A percentile compares a stretch with the other conserved stretches of the same genome.
These are phyloP conservation scores for Penicillium angulare DNA, from an alignment of 495 filamentous ascomycete genomes.

Conservation along the genomic window DNA sequence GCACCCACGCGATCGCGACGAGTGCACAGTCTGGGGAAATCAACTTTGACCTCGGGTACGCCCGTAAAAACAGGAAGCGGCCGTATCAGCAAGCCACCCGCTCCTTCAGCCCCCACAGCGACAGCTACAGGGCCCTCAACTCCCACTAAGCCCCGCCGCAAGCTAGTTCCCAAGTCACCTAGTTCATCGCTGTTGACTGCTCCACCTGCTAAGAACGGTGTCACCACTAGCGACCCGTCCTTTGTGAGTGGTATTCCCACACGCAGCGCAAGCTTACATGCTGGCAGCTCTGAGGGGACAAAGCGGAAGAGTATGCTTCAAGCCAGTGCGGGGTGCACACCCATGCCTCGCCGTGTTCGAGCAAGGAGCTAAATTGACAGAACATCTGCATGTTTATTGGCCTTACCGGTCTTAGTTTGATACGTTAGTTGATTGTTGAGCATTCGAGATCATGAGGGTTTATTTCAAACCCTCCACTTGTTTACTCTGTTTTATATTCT, in stretches of 20 bases:
- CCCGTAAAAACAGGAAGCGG: constrained; percentile 24
- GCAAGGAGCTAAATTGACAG: constrained; percentile 21
- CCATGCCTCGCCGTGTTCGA: constrained; percentile 40
- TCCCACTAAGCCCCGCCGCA: constrained; percentile 37
- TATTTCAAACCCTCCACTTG: too few species aligned
- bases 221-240: constrained; percentile 6
- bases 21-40: constrained; percentile 35
- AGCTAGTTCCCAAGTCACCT: constrained; percentile 40
- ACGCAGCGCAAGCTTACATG: constrained; percentile 4
- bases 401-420: too few species aligned
- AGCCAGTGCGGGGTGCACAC: constrained; percentile 41
- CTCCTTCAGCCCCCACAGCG: constrained; percentile 6
- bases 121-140: constrained; percentile 17
- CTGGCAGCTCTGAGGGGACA: constrained; percentile 13
- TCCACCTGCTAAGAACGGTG: constrained; percentile 14
- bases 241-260: constrained; percentile 27
- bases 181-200: constrained; percentile 21
- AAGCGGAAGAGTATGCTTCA: constrained; percentile 35
- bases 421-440: too few species aligned
- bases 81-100: constrained; percentile 20
- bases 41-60: constrained; percentile 21
- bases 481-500: not conserved
- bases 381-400: too few species aligned
- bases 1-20: constrained; percentile 33
- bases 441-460: too few species aligned